Evolutionary conservation across 768 basidiomycete species (phyloP).

Genomic region (Termitomyces sp.): DNA sequence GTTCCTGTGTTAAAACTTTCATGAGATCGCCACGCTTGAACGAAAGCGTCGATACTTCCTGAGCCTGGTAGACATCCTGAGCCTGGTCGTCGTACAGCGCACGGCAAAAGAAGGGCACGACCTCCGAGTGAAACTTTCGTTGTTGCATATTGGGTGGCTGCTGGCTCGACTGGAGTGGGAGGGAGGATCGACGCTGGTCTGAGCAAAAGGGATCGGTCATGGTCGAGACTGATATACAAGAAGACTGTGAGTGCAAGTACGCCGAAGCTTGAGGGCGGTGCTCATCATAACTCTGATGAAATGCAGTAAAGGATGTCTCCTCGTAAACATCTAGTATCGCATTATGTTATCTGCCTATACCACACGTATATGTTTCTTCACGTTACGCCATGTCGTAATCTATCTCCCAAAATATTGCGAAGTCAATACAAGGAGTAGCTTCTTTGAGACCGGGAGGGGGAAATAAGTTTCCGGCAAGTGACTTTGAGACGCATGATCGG

Average conservation of each 20-base stretch:
- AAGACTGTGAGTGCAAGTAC: constrained; percentile 7
- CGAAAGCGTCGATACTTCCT: constrained; percentile 83
- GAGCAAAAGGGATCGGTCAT: constrained; percentile 24
- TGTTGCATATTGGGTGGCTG: constrained; percentile 12
- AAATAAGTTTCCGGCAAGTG: too few species aligned
- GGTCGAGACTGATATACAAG: constrained; percentile 10
- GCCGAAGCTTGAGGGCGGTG: not conserved
- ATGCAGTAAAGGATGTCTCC: constrained; percentile 1
- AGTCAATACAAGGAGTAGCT: not conserved
- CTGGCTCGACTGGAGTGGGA: constrained; percentile 6
- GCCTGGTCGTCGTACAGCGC: constrained; percentile 90
- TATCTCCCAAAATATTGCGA: too few species aligned
- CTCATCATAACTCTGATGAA: constrained; percentile 9
- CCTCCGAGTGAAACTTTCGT: constrained; percentile 37
- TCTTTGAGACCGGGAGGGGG: too few species aligned
- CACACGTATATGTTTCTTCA: too few species aligned
- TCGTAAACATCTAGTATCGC: not conserved
- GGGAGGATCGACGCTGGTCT: constrained; percentile 11
- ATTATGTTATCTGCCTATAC: not conserved
- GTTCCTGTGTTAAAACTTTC: constrained; percentile 85
- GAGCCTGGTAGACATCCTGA: constrained; percentile 75
- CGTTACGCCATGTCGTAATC: too few species aligned
- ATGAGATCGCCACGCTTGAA: constrained; percentile 87
- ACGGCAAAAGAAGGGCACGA: constrained; percentile 76
- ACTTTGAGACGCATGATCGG: too few species aligned